phyloP scores from a whole-genome alignment of 2,329 filamentous ascomycete species.

The Knufia petricola region DNA sequence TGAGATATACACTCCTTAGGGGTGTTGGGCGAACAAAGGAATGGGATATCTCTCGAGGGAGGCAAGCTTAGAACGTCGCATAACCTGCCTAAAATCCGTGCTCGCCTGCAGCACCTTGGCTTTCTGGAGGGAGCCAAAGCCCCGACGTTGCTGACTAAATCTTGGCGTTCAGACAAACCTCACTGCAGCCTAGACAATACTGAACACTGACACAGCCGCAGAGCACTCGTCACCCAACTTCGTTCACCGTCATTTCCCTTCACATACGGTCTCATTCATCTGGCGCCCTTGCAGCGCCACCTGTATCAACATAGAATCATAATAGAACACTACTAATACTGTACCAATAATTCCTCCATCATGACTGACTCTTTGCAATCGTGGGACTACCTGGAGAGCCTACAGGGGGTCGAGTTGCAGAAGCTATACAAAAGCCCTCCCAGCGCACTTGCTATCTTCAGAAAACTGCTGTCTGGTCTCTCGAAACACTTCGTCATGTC shows the following conservation, averaged over 20 bases:
- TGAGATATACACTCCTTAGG: no score
- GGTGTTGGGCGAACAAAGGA: no score
- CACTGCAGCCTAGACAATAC: no score
- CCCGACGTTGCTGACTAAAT: no score
- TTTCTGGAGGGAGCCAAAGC: no score
- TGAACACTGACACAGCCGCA: no score
- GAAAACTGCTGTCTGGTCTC: slow-evolving; percentile 89
- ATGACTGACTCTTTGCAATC: slow-evolving; percentile 37
- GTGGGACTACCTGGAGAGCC: slow-evolving; percentile 86
- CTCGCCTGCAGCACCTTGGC: no score
- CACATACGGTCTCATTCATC: neutral
- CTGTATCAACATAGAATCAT: neutral
- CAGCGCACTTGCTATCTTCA: slow-evolving; percentile 87
- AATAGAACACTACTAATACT: neutral
- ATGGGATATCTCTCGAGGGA: no score
- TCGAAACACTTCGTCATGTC: slow-evolving; percentile 96
- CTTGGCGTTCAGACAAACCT: no score
- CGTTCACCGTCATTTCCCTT: neutral
- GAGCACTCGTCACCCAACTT: neutral
- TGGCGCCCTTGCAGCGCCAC: neutral
- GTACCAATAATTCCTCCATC: neutral
- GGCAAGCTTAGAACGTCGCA: no score
- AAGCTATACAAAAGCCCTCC: slow-evolving; percentile 94
- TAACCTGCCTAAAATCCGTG: no score
- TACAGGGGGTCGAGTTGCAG: slow-evolving; percentile 79